A percentile compares a stretch with the other conserved stretches of the same genome.
Conservation (phyloP, 2,329 filamentous ascomycete genomes). For the Harringtonia aguacate region DNA sequence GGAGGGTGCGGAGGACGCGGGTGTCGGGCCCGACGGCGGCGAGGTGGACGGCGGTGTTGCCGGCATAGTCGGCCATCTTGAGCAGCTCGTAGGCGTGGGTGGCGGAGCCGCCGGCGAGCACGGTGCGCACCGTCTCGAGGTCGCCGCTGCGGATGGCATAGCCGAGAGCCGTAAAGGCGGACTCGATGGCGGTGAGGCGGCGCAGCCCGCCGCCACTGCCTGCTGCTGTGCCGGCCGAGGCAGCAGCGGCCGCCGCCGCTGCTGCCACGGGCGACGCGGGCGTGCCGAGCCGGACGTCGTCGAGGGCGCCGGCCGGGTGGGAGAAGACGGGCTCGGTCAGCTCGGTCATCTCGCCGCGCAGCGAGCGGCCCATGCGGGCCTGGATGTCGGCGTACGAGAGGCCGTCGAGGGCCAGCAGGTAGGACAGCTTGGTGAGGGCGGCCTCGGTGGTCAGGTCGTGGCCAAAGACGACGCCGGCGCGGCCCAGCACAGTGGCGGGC, state of each 20-base stretch:
- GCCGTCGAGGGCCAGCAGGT: constrained; percentile 60
- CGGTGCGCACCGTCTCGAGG: constrained; percentile 50
- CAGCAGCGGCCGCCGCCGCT: too few species aligned
- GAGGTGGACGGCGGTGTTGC: constrained; percentile 59
- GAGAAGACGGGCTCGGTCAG: constrained; percentile 62
- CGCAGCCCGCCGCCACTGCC: constrained; percentile 10
- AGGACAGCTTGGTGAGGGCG: constrained; percentile 82
- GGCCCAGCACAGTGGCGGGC: constrained; percentile 64
- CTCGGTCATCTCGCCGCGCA: constrained; percentile 81
- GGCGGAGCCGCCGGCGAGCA: constrained; percentile 54
- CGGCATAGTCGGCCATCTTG: constrained; percentile 68
- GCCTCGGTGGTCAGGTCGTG: constrained; percentile 85
- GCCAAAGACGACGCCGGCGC: constrained; percentile 80
- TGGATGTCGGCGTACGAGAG: constrained; percentile 57
- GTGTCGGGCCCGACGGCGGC: constrained; percentile 43
- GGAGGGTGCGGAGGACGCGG: constrained; percentile 46
- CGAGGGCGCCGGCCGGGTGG: constrained; percentile 56
- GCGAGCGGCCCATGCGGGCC: constrained; percentile 58
- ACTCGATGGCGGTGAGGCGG: constrained; percentile 37
- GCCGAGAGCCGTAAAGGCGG: constrained; percentile 64
- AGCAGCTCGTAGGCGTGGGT: constrained; percentile 38
- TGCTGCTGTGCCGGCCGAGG: too few species aligned
- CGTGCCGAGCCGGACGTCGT: constrained; percentile 38
- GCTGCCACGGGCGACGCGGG: constrained; percentile 27
- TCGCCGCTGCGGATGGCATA: constrained; percentile 71